Evolutionary conservation across 345 rosid genomes (phyloP), one percentile per base, ranked within the genome.

Genomic region (Acer saccharum): DNA sequence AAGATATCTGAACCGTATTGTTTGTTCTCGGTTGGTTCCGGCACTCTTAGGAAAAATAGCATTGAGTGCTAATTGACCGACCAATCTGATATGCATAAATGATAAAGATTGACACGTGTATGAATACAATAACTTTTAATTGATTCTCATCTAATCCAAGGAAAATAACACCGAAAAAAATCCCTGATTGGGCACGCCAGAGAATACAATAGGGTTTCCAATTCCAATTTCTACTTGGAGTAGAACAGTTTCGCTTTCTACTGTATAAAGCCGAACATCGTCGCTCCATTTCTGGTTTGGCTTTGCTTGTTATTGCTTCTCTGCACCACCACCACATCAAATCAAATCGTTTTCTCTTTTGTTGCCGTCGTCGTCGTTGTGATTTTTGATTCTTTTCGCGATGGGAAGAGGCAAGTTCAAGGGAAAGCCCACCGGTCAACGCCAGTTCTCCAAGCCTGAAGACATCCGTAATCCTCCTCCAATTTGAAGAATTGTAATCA

Each of bases 361-460:
- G 6, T 4, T 4, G 5, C 5, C 6, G 14, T 2, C 10, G 50
- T 2, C 11, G 14, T 10, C 10, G 50, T 10, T 46, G 50, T 2
- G 50, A 8, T 43, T 43, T 43, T 43, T 35, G n/a, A 35, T 63
- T 46, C 41, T 64, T 25, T 21, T 1, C 54, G 17, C 71, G 48
- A 88, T 89, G 92, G 92, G 88, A 21, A 82, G 92, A 78, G 92
- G 92, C 27, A 89, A 89, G 87, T 89, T 86, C 85, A 89, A 89
- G 84, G 92, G 92, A 57, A 89, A 89, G 85, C 92, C 92, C 72
- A 89, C 92, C 18, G 92, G 92, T 46, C 87, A 86, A 11, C 89
- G 92, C 74, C 84, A 76, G 68, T 89, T 89, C 86, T 89, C 92
- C 50, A 82, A 83, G 21, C 90, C 90, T n/a, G 92, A 89, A 64